Percentiles rank a stretch among this genome's conserved stretches.
These are phyloP conservation scores for Aphanoascus verrucosus DNA, from an alignment of 2,329 filamentous ascomycete genomes.

Conservation along the genomic window DNA sequence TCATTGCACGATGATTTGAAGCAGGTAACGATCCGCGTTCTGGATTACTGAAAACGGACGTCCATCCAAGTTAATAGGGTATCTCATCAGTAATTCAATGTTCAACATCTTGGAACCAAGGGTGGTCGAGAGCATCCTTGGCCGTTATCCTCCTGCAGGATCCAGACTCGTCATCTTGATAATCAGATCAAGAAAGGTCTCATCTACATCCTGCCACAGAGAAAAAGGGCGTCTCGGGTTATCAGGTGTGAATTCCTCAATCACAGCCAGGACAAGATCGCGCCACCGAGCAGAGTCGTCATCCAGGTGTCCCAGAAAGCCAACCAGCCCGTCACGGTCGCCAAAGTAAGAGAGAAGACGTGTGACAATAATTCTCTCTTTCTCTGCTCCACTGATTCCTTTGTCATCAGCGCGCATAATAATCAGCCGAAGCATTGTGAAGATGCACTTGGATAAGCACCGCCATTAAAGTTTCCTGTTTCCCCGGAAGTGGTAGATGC, in stretches of 20 bases:
- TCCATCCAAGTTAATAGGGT: neutral
- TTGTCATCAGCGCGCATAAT: neutral
- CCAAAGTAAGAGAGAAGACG: constrained; percentile 11
- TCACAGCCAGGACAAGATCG: neutral
- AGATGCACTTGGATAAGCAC: neutral
- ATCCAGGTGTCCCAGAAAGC: constrained; percentile 2
- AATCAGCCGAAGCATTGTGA: constrained; percentile 5
- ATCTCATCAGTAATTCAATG: neutral
- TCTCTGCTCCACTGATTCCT: neutral
- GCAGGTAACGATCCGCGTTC: no score
- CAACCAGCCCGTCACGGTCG: neutral
- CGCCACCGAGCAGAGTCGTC: neutral
- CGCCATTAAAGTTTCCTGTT: neutral
- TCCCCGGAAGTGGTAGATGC: neutral
- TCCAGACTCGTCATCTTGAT: constrained; percentile 37
- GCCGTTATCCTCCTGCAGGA: constrained; percentile 75
- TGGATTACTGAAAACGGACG: no score
- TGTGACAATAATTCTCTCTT: constrained; percentile 5
- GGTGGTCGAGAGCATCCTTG: constrained; percentile 75
- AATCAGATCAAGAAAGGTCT: neutral
- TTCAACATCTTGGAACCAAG: constrained; percentile 53
- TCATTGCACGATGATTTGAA: no score
- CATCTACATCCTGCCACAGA: neutral
- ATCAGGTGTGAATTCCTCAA: neutral
- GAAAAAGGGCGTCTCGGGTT: neutral